A percentile compares a stretch with the other conserved stretches of the same genome.
Evolutionary conservation across 768 basidiomycete species (phyloP).

Genomic region (Termitomyces sp.): DNA sequence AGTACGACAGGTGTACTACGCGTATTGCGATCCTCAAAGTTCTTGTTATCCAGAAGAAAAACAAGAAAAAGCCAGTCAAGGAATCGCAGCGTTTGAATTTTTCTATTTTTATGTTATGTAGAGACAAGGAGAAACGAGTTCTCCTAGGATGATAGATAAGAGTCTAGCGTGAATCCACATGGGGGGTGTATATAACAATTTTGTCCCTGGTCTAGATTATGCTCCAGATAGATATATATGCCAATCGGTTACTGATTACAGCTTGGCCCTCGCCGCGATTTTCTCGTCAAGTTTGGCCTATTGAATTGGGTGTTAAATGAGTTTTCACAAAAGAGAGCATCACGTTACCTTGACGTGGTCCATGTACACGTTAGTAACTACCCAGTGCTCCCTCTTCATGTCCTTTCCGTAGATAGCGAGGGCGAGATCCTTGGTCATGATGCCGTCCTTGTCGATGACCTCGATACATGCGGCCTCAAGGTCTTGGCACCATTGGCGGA

Average conservation of each 20-base stretch:
- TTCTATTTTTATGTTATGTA: neutral
- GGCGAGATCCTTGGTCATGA: constrained; percentile 98
- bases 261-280: constrained; percentile 5
- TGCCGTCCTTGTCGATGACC: constrained; percentile 80
- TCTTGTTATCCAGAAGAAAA: neutral
- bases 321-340: neutral
- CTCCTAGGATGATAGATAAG: neutral
- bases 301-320: neutral
- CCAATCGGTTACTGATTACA: neutral
- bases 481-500: constrained; percentile 68
- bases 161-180: neutral
- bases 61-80: neutral
- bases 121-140: too few relatives aligned
- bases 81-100: neutral
- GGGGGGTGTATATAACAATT: neutral
- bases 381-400: constrained; percentile 95
- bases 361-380: constrained; percentile 91
- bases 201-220: neutral
- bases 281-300: constrained; percentile 14
- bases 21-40: too few relatives aligned
- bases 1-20: too few relatives aligned
- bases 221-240: neutral
- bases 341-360: constrained; percentile 80
- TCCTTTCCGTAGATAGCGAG: constrained; percentile 88
- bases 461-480: constrained; percentile 88